Conservation (phyloP, 2,329 filamentous ascomycete species). For the Cyphellophora attinorum region DNA sequence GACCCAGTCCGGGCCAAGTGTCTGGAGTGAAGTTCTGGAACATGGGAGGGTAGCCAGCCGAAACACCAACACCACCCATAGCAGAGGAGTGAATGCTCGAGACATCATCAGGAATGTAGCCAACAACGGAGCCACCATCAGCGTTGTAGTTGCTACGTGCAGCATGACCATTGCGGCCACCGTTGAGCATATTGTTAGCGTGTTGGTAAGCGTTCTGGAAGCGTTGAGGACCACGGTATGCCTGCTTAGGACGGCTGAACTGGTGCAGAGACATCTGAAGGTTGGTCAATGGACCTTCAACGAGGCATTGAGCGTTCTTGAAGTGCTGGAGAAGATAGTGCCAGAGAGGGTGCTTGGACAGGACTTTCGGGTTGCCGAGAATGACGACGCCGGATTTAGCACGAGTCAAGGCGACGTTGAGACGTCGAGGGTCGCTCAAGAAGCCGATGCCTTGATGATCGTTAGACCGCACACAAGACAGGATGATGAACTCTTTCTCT, state of each 20-base stretch:
- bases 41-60: slow-evolving; percentile 82
- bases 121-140: slow-evolving; percentile 81
- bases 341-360: slow-evolving; percentile 97
- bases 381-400: slow-evolving; percentile 96
- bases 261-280: slow-evolving; percentile 92
- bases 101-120: slow-evolving; percentile 93
- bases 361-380: slow-evolving; percentile 91
- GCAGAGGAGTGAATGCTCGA: slow-evolving; percentile 91
- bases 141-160: slow-evolving; percentile 43
- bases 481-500: slow-evolving; percentile 97
- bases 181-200: slow-evolving; percentile 49
- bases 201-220: slow-evolving; percentile 73
- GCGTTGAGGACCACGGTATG: slow-evolving; percentile 78
- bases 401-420: slow-evolving; percentile 93
- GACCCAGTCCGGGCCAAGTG: slow-evolving; percentile 70
- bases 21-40: slow-evolving; percentile 87
- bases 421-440: slow-evolving; percentile 89
- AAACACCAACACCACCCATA: slow-evolving; percentile 72
- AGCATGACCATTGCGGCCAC: slow-evolving; percentile 40
- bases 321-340: slow-evolving; percentile 91
- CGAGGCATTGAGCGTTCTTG: slow-evolving; percentile 91
- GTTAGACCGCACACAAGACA: slow-evolving; percentile 96
- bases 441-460: slow-evolving; percentile 99
- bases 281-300: slow-evolving; percentile 90
- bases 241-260: slow-evolving; percentile 87